Base-by-base conservation (phyloP, 192 early-diverging fungal genomes). In the Haplosporangium gracile region DNA sequence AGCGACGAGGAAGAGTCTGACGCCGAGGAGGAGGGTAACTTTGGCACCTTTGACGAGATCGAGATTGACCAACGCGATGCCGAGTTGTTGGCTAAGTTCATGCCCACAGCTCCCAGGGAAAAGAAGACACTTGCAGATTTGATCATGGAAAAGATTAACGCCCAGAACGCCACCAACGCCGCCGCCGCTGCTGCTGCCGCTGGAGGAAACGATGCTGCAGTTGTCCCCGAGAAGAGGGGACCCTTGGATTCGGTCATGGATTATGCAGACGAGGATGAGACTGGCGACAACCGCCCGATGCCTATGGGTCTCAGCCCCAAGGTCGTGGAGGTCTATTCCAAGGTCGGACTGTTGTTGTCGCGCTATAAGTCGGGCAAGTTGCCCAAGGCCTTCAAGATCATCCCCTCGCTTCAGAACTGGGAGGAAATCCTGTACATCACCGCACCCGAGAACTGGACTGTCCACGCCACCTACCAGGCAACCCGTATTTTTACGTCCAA, bases 301-400 rank as follows among this genome's bases (percentile, higher is more conserved):
- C 88, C 90, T 29, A 88, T 92, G 71, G 90, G 92, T 18, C 75
- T 98, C 73, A 94, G 97, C 84, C 94, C 96, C 47, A 98, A 98
- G 89, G 93, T 99, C 43, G 91, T 98, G 57, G 96, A 98, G 87
- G 97, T 97, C 70, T 99, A 99, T 89, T 94, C 96, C 76, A 97
- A 97, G 92, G 97, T 99, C 49, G 99, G 97, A 2, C 84, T 94
- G 72, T 89, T 99, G 68, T 87, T 99, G 75, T 94, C 92, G 68
- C 93, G 99, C 32, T 99, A 99, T 94, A 96, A 96, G 77, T 97
- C 97, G 24, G 98, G 98, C 38, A 94, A 94, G 83, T 92, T 99
- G 60, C 99, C 99, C 72, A 99, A 99, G 89, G 96, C 97, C 24
- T 99, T 99, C 94, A 99, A 99, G 91, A 98, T 99, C 76, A 97